Evolutionary conservation across 306 rosid species (phyloP).

Genomic region (Cicer yamashitae): DNA sequence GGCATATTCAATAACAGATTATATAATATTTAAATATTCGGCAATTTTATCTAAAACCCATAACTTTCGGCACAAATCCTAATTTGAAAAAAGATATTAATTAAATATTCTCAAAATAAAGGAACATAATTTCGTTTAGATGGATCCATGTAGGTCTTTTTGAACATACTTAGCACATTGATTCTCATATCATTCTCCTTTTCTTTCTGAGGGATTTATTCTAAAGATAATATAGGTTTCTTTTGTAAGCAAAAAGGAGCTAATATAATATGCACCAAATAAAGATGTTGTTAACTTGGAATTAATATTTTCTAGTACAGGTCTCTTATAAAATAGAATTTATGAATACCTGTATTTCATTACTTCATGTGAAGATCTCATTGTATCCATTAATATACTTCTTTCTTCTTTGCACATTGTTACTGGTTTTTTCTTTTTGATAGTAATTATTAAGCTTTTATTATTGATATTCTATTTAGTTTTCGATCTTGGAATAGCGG

Average conservation of each 20-base stretch:
- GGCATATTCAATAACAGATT: slow-evolving; percentile 36
- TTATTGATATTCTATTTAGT: background rate
- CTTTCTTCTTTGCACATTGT: background rate
- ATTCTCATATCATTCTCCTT: background rate
- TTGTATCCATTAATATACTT: background rate
- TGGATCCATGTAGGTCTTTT: background rate
- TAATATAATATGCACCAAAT: background rate
- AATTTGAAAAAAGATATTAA: background rate
- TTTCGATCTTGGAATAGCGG: no score
- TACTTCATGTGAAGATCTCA: background rate
- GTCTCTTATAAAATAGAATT: background rate
- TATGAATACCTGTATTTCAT: background rate
- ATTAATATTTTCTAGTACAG: background rate
- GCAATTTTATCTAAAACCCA: background rate
- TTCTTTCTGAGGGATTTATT: background rate
- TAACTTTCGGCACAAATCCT: background rate
- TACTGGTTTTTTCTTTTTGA: background rate
- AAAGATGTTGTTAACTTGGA: background rate
- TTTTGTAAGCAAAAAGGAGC: background rate
- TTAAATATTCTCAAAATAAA: background rate
- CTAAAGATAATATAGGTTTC: background rate
- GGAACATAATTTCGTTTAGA: background rate
- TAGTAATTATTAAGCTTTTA: background rate
- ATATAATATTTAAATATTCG: background rate
- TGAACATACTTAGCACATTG: background rate